A percentile compares a stretch with the other conserved stretches of the same genome.
Conservation (phyloP, 202 grass and related monocot species). For the Hordeum pubiflorum region DNA sequence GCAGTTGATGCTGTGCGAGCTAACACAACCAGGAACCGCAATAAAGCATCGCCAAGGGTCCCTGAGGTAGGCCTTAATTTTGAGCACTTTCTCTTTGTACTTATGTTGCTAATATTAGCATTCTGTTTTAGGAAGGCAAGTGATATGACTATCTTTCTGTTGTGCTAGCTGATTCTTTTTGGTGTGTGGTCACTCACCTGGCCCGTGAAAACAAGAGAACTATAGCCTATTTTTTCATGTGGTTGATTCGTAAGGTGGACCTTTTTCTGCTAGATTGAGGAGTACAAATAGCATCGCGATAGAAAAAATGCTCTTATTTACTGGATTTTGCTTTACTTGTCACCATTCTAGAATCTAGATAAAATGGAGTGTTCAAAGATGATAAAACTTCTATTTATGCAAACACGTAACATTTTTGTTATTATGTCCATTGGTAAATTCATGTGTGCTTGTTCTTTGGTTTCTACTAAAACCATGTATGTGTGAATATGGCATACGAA, state of each 20-base stretch:
- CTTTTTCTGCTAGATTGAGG: neutral
- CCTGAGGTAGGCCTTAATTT: constrained; percentile 39
- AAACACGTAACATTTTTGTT: neutral
- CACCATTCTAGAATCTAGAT: neutral
- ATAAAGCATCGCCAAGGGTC: constrained; percentile 35
- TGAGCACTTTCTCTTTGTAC: neutral
- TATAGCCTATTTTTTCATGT: neutral
- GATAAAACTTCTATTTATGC: neutral
- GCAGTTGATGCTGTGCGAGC: constrained; percentile 34
- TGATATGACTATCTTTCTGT: neutral
- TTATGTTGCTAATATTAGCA: neutral
- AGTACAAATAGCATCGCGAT: neutral
- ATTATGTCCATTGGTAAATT: neutral
- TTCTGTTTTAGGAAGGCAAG: neutral
- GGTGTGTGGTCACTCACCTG: neutral
- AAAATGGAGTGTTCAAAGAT: neutral
- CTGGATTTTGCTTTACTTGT: neutral
- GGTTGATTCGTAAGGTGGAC: constrained; percentile 5
- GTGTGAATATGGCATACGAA: neutral
- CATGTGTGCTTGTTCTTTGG: neutral
- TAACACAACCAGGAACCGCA: constrained; percentile 21
- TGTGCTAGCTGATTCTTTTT: neutral
- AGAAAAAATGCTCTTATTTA: neutral
- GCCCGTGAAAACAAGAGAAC: neutral
- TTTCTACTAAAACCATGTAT: constrained; percentile 2